A percentile compares a stretch with the other conserved stretches of the same genome.
Evolutionary conservation across 2,329 filamentous ascomycete genomes (phyloP).

Genomic region (Diaporthe sp.): DNA sequence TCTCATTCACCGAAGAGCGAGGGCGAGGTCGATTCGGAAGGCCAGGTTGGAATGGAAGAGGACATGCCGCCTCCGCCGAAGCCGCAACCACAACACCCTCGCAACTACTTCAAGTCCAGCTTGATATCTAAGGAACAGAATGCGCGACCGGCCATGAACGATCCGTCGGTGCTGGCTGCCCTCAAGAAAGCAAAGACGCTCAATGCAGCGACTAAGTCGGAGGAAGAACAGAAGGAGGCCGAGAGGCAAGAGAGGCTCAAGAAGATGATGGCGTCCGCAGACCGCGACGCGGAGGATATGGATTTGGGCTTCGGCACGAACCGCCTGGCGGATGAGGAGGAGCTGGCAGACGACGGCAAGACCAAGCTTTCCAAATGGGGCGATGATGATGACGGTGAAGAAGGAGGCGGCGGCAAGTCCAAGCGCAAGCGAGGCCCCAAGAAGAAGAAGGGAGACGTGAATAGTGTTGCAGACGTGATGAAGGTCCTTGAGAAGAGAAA

Average conservation of each 20-base stretch:
- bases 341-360: constrained; percentile 75
- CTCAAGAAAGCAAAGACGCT: constrained; percentile 86
- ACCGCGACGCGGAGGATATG: constrained; percentile 89
- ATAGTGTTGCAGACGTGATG: constrained; percentile 85
- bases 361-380: constrained; percentile 79
- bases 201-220: constrained; percentile 60
- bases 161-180: constrained; percentile 85
- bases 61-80: constrained; percentile 63
- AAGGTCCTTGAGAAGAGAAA: constrained; percentile 78
- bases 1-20: constrained; percentile 37
- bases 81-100: constrained; percentile 53
- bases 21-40: constrained; percentile 44
- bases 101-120: constrained; percentile 75
- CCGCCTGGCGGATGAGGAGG: constrained; percentile 89
- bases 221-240: constrained; percentile 57
- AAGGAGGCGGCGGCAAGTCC: constrained; percentile 59
- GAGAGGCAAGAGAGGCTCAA: constrained; percentile 76
- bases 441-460: constrained; percentile 83
- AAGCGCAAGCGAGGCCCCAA: constrained; percentile 79
- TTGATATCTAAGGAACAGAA: constrained; percentile 66
- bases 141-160: constrained; percentile 71
- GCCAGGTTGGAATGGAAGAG: constrained; percentile 44
- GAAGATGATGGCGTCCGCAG: constrained; percentile 79
- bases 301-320: constrained; percentile 95
- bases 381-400: constrained; percentile 64